phyloP scores from a whole-genome alignment of 139 green algal genomes.

The Zygnema cylindricum region DNA sequence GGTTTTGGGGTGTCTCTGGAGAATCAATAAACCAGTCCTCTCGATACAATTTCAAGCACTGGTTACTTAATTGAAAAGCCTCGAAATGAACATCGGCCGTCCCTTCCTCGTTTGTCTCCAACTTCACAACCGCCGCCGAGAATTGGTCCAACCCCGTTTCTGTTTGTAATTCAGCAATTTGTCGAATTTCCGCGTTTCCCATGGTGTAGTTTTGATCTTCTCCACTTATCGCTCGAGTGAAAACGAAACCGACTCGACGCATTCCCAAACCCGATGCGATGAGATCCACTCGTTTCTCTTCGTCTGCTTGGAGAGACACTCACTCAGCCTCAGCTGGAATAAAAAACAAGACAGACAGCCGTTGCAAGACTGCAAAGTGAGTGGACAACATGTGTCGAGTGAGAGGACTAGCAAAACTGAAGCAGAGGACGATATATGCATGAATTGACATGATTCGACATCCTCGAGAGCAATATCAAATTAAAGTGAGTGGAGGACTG shows the following conservation, averaged over 20 bases:
- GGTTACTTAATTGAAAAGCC: constrained; percentile 85
- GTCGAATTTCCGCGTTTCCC: constrained; percentile 77
- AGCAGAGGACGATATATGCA: not conserved
- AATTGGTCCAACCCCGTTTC: constrained; percentile 71
- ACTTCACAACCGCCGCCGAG: constrained; percentile 85
- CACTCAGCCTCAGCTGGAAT: not conserved
- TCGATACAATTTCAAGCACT: constrained; percentile 80
- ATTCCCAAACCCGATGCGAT: constrained; percentile 74
- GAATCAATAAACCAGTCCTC: constrained; percentile 81
- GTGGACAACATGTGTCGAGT: not conserved
- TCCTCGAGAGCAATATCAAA: no score
- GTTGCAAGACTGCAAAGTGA: not conserved
- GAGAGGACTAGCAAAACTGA: not conserved
- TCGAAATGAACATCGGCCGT: constrained; percentile 80
- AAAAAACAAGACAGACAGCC: not conserved
- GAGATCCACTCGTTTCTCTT: constrained; percentile 74
- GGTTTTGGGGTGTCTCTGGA: constrained; percentile 42
- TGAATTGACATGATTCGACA: no score
- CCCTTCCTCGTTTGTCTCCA: constrained; percentile 63
- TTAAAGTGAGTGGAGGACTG: no score
- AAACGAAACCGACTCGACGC: constrained; percentile 89
- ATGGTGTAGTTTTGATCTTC: constrained; percentile 88
- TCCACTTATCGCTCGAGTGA: constrained; percentile 75
- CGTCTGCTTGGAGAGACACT: constrained; percentile 53
- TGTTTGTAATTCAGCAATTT: constrained; percentile 71